phyloP scores from a whole-genome alignment of 768 basidiomycete genomes.

The Asterophora lycoperdoides region DNA sequence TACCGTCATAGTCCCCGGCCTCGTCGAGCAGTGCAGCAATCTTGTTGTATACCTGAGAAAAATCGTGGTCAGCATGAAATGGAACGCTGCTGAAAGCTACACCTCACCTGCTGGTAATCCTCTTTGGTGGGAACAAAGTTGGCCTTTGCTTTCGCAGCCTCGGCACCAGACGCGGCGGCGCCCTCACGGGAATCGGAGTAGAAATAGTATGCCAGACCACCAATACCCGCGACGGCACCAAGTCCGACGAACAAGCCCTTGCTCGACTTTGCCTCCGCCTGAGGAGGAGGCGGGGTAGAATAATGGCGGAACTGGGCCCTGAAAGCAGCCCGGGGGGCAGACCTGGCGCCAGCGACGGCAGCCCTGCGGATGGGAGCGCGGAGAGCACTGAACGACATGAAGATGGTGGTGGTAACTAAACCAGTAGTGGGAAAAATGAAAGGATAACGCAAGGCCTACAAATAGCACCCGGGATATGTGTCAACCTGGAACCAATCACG shows the following conservation, averaged over 20 bases:
- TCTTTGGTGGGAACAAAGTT: slow-evolving; percentile 75
- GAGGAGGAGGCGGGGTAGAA: slow-evolving; percentile 49
- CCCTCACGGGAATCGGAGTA: slow-evolving; percentile 49
- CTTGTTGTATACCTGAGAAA: slow-evolving; percentile 77
- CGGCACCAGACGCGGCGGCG: slow-evolving; percentile 53
- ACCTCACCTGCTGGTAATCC: slow-evolving; percentile 82
- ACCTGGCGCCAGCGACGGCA: slow-evolving; percentile 29
- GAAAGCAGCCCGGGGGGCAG: slow-evolving; percentile 24
- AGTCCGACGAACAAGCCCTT: slow-evolving; percentile 55
- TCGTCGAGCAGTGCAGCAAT: slow-evolving; percentile 76
- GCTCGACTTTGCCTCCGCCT: slow-evolving; percentile 49
- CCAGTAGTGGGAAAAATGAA: not conserved
- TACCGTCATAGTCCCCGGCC: slow-evolving; percentile 85
- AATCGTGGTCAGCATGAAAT: not conserved
- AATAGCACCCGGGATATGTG: slow-evolving; percentile 12
- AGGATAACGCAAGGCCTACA: slow-evolving; percentile 9
- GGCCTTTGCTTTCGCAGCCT: slow-evolving; percentile 57
- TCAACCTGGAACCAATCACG: slow-evolving; percentile 18
- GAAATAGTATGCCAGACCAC: slow-evolving; percentile 62
- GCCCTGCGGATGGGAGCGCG: slow-evolving; percentile 48
- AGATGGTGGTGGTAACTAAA: no score
- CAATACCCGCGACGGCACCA: slow-evolving; percentile 54
- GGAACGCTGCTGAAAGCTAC: not conserved
- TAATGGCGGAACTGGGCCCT: slow-evolving; percentile 52
- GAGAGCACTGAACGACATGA: slow-evolving; percentile 56